A percentile compares a stretch with the other conserved stretches of the same genome.
These are phyloP conservation scores for Claviceps sp. DNA, from an alignment of 2,329 filamentous ascomycete species.

Conservation along the genomic window DNA sequence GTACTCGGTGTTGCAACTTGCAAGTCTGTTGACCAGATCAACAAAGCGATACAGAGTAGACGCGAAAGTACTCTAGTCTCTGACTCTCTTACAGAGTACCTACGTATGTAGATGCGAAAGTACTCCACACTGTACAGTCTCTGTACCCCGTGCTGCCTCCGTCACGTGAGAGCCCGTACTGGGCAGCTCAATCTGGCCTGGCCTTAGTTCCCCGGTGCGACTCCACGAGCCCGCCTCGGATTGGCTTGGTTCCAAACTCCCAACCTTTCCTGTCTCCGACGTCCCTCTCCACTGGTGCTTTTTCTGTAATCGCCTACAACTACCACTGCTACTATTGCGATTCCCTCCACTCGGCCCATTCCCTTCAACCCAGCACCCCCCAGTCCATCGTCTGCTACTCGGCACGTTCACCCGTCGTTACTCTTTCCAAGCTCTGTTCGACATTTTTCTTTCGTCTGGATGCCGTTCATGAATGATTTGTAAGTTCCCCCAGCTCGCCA, in stretches of 20 bases:
- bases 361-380: conserved; percentile 20
- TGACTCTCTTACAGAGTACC: not conserved
- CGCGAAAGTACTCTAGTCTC: too few relatives aligned
- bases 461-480: conserved; percentile 35
- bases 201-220: not conserved
- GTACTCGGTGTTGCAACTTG: too few relatives aligned
- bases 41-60: not conserved
- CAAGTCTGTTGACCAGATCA: not conserved
- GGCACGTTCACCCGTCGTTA: conserved; percentile 1
- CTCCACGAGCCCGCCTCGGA: conserved; percentile 8
- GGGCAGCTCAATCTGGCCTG: not conserved
- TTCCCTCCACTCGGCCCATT: conserved; percentile 18
- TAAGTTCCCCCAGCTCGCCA: conserved; percentile 25
- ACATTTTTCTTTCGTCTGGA: conserved; percentile 21
- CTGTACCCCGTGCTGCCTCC: not conserved
- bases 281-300: conserved; percentile 18
- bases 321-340: conserved; percentile 1
- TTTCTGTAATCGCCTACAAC: conserved; percentile 16
- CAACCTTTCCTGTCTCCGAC: conserved; percentile 25
- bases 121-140: too few relatives aligned
- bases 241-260: conserved; percentile 14
- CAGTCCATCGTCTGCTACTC: conserved; percentile 9
- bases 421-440: conserved; percentile 7
- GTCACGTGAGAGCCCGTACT: not conserved
- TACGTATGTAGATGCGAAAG: too few relatives aligned